A percentile compares a stretch with the other conserved stretches of the same genome.
Evolutionary conservation across 2,329 filamentous ascomycete genomes (phyloP).

Genomic region (Rhynchosporium graminicola): DNA sequence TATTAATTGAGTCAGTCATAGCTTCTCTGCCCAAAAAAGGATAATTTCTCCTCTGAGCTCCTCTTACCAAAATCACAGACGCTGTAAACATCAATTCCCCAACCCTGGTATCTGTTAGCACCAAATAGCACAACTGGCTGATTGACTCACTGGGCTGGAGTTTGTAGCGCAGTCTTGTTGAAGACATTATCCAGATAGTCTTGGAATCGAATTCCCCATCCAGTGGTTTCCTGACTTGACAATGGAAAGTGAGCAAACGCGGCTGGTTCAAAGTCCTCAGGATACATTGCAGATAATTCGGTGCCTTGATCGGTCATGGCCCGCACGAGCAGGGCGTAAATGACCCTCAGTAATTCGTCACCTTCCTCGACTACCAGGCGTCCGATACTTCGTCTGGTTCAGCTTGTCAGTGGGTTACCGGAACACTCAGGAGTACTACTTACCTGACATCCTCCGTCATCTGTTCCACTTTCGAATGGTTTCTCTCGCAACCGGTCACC

Average conservation of each 20-base stretch:
- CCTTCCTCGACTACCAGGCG: slow-evolving; percentile 29
- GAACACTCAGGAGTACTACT: slow-evolving; percentile 1
- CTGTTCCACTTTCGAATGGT: slow-evolving; percentile 25
- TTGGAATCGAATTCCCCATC: slow-evolving; percentile 33
- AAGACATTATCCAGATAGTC: slow-evolving; percentile 29
- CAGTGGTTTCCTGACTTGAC: slow-evolving; percentile 19
- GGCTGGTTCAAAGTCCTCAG: slow-evolving; percentile 16
- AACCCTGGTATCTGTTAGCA: neutral
- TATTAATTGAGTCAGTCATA: neutral
- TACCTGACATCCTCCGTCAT: slow-evolving; percentile 32
- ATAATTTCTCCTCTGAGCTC: neutral
- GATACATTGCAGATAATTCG: slow-evolving; percentile 30
- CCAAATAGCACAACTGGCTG: neutral
- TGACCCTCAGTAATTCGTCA: slow-evolving; percentile 34
- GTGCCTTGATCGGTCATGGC: slow-evolving; percentile 23
- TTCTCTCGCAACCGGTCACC: slow-evolving; percentile 25
- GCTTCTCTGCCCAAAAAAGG: neutral
- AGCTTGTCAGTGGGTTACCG: neutral
- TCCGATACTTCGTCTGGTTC: slow-evolving; percentile 30
- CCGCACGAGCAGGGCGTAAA: slow-evolving; percentile 34
- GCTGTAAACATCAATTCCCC: slow-evolving; percentile 14
- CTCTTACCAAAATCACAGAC: slow-evolving; percentile 7
- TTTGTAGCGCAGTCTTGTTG: neutral
- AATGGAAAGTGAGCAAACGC: slow-evolving; percentile 32
- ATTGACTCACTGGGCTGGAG: neutral